Percentiles rank a stretch among this genome's conserved stretches.
Evolutionary conservation across 441 rosid species (phyloP).

Genomic region (Flueggea neowawraea): DNA sequence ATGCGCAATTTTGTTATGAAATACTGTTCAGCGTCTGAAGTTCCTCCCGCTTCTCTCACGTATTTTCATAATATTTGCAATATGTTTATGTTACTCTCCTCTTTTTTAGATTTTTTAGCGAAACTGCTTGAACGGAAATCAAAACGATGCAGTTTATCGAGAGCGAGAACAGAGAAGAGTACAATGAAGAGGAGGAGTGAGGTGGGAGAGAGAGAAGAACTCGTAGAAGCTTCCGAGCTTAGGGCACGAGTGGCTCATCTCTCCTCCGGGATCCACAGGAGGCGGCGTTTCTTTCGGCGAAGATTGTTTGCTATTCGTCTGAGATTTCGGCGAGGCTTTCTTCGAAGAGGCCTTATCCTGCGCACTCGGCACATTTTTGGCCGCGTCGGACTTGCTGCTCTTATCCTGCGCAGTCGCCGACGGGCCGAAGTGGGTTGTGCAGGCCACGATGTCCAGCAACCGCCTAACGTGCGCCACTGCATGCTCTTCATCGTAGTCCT

Average conservation of each 20-base stretch:
- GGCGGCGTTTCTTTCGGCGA: constrained; percentile 15
- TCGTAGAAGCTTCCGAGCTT: constrained; percentile 63
- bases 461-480: constrained; percentile 58
- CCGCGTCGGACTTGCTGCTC: constrained; percentile 26
- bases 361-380: constrained; percentile 25
- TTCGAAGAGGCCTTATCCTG: constrained; percentile 37
- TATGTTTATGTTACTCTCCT: too few species aligned
- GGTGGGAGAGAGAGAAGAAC: constrained; percentile 65
- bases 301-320: constrained; percentile 9
- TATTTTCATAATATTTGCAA: too few species aligned
- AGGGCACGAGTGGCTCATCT: constrained; percentile 54
- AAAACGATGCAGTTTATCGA: neutral
- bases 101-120: too few species aligned
- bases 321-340: constrained; percentile 24
- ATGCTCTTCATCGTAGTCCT: constrained; percentile 41
- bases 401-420: constrained; percentile 39
- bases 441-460: constrained; percentile 60
- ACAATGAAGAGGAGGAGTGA: constrained; percentile 75
- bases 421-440: constrained; percentile 69
- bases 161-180: constrained; percentile 16
- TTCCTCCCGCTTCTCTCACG: too few species aligned
- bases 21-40: too few species aligned
- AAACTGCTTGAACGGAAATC: too few species aligned
- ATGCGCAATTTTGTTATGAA: too few species aligned
- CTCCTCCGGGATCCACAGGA: constrained; percentile 26